A percentile compares a stretch with the other conserved stretches of the same genome.
Conservation (phyloP, 495 filamentous ascomycete species). For the Elaphomyces granulatus region DNA sequence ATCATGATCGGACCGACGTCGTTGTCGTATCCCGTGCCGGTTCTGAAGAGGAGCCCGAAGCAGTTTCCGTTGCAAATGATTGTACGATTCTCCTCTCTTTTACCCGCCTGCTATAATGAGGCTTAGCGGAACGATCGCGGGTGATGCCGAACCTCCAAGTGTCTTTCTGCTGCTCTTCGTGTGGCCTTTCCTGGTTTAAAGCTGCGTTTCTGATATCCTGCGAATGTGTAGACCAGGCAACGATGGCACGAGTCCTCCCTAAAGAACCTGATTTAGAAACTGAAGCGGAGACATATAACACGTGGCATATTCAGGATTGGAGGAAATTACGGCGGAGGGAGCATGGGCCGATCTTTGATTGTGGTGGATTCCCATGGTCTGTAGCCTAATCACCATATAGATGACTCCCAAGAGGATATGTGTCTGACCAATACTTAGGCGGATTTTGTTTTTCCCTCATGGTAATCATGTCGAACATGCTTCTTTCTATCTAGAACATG, state of each 20-base stretch:
- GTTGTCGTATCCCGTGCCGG: constrained; percentile 68
- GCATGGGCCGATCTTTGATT: constrained; percentile 77
- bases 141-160: too few species aligned
- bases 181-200: too few species aligned
- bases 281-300: constrained; percentile 50
- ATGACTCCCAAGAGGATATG: background rate
- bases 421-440: constrained; percentile 37
- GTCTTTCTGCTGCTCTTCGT: too few species aligned
- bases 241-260: constrained; percentile 62
- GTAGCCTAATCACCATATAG: constrained; percentile 16
- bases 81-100: constrained; percentile 35
- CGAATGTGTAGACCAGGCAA: constrained; percentile 53
- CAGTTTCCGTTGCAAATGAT: constrained; percentile 52
- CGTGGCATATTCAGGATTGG: constrained; percentile 83
- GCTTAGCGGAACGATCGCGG: background rate
- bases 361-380: constrained; percentile 78
- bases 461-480: constrained; percentile 86
- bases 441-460: constrained; percentile 85
- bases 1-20: constrained; percentile 67
- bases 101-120: constrained; percentile 2
- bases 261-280: constrained; percentile 62
- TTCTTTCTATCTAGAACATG: constrained; percentile 95
- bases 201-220: constrained; percentile 15
- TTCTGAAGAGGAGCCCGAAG: constrained; percentile 36
- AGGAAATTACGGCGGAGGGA: constrained; percentile 54